Evolutionary conservation across 176 grass and related monocot species (phyloP), one percentile per base, ranked within the genome.

Genomic region (Aegilops umbellulata): DNA sequence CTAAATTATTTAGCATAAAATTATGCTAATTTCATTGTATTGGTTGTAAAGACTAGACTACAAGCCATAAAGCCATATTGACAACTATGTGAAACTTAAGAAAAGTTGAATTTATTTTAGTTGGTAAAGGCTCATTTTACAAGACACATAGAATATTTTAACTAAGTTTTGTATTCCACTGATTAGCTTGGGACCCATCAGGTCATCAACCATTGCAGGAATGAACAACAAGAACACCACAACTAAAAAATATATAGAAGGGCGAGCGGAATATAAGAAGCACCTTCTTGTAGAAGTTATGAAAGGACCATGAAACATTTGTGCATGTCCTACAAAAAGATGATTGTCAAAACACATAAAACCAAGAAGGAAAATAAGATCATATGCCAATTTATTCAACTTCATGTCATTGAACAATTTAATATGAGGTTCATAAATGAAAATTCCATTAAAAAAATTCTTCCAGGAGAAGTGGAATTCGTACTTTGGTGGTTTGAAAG

Each of bases 401-500:
- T 65, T 69, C 35, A 26, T 24, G 27, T 42, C 6, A 73, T 55
- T 49, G 15, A 32, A 87, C 31, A 53, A 73, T 27, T 27, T 75
- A 13, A 65, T 10, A 4, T 39, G 17, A 44, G 7, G 70, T 35
- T 32, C n/a, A 68, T 81, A 63, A 85, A 65, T 64, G 64, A 77
- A 49, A 64, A 73, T 12, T 8, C 32, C 22, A 55, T 74, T 27
- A 17, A 24, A 86, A 17, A 24, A 86, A 80, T 34, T 27, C 17
- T n/a, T 77, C 79, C n/a, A 42, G 32, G 70, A 75, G 32, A 38
- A 70, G 35, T 67, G 20, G 41, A 88, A 83, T 29, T 69, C 78
- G 63, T 94, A 98, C 96, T 94, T 98, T 41, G 96, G 96, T 85
- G 96, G 96, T 44, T 95, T 95, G 78, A 98, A 98, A 11, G 93